phyloP scores from a whole-genome alignment of 768 basidiomycete genomes.

The Boletus coccyginus region DNA sequence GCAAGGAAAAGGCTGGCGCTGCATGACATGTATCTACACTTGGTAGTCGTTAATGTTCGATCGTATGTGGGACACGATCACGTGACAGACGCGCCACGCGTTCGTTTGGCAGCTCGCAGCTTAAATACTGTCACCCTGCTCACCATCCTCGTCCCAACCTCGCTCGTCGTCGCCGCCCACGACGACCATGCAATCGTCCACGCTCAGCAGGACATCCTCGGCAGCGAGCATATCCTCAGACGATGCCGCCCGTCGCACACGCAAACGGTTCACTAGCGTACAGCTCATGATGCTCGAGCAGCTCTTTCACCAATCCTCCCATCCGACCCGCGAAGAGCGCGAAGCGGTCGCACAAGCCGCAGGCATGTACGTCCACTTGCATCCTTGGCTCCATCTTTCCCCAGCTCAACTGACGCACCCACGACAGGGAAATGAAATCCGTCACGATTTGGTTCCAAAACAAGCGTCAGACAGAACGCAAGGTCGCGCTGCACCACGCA shows the following conservation, averaged over 20 bases:
- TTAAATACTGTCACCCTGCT: constrained; percentile 24
- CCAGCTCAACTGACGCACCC: constrained; percentile 6
- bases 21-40: background rate
- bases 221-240: constrained; percentile 55
- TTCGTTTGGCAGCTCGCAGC: constrained; percentile 25
- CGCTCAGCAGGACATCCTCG: constrained; percentile 55
- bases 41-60: constrained; percentile 1
- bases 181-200: constrained; percentile 17
- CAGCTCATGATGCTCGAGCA: constrained; percentile 74
- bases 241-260: constrained; percentile 53
- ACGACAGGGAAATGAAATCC: constrained; percentile 33
- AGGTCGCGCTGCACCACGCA: constrained; percentile 45
- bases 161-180: constrained; percentile 4
- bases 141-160: background rate
- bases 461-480: constrained; percentile 48
- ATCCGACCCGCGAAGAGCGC: constrained; percentile 73
- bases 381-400: background rate
- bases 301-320: constrained; percentile 68
- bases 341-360: constrained; percentile 59
- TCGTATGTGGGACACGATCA: constrained; percentile 25
- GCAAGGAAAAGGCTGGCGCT: constrained; percentile 44
- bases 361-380: constrained; percentile 50
- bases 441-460: constrained; percentile 38
- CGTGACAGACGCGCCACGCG: constrained; percentile 31
- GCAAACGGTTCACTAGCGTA: constrained; percentile 64